These are phyloP conservation scores for Ocimum tenuiflorum DNA, from an alignment of 257 asterid species.

Conservation along the genomic window DNA sequence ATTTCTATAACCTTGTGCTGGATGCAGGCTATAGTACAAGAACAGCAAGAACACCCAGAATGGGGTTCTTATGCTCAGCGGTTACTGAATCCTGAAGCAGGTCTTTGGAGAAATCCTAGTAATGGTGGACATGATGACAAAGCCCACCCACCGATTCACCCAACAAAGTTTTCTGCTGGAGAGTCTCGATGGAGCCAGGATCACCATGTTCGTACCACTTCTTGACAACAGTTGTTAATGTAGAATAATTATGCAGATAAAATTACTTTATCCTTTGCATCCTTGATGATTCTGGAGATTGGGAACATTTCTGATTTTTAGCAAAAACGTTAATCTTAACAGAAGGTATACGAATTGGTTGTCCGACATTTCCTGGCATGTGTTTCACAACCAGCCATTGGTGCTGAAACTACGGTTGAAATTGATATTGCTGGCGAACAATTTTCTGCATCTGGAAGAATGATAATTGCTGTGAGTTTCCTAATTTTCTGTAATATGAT, in stretches of 20 bases:
- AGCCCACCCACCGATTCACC: conserved; percentile 99
- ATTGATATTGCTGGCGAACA: conserved; percentile 91
- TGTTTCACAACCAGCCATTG: conserved; percentile 94
- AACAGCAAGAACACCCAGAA: conserved; percentile 74
- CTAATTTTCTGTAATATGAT: conserved; percentile 4
- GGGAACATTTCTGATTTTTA: conserved; percentile 15
- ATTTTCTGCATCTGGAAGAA: conserved; percentile 83
- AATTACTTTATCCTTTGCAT: not conserved
- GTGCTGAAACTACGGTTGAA: conserved; percentile 92
- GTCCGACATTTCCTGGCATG: conserved; percentile 98
- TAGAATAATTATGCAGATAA: not conserved
- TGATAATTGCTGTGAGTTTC: conserved; percentile 77
- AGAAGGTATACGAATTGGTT: conserved; percentile 92
- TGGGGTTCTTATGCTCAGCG: conserved; percentile 92
- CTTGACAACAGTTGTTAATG: conserved; percentile 10
- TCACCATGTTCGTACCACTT: conserved; percentile 69
- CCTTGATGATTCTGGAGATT: conserved; percentile 5
- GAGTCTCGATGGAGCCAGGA: conserved; percentile 91
- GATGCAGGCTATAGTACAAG: conserved; percentile 73
- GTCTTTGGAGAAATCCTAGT: conserved; percentile 83
- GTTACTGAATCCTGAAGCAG: conserved; percentile 72
- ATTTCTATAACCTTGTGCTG: conserved; percentile 17
- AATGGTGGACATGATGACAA: conserved; percentile 96
- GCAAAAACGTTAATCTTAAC: conserved; percentile 27
- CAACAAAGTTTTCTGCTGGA: conserved; percentile 89